A percentile compares a stretch with the other conserved stretches of the same genome.
phyloP scores from a whole-genome alignment of 768 basidiomycete species.

The Lactifluus piperatus region DNA sequence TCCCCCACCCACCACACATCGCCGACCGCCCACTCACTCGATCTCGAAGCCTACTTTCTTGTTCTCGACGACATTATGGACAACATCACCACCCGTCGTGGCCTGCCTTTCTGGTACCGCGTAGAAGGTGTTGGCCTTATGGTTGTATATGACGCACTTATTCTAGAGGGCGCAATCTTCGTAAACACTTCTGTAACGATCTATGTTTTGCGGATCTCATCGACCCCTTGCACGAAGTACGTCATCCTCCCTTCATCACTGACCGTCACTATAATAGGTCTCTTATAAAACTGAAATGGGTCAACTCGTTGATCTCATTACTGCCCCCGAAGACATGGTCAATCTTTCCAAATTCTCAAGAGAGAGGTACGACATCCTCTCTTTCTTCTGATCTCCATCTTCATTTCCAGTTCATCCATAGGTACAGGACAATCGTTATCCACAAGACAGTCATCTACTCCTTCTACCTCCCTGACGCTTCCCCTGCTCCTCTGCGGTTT shows the following conservation, averaged over 20 bases:
- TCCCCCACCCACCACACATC: too few relatives aligned
- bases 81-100: slow-evolving; percentile 80
- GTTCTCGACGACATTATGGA: slow-evolving; percentile 99
- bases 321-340: slow-evolving; percentile 84
- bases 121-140: slow-evolving; percentile 63
- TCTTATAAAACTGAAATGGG: slow-evolving; percentile 93
- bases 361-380: slow-evolving; percentile 47
- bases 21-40: background rate
- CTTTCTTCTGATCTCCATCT: background rate
- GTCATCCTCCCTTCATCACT: slow-evolving; percentile 18
- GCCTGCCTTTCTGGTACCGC: slow-evolving; percentile 93
- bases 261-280: slow-evolving; percentile 25
- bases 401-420: slow-evolving; percentile 27
- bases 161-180: slow-evolving; percentile 93
- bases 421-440: slow-evolving; percentile 85
- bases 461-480: slow-evolving; percentile 96
- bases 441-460: slow-evolving; percentile 99
- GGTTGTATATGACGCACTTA: slow-evolving; percentile 94
- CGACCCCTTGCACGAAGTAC: slow-evolving; percentile 83
- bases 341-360: slow-evolving; percentile 86
- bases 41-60: slow-evolving; percentile 98
- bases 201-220: slow-evolving; percentile 82
- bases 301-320: slow-evolving; percentile 92
- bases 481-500: slow-evolving; percentile 75
- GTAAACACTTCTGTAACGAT: slow-evolving; percentile 73